phyloP scores from a whole-genome alignment of 2,329 filamentous ascomycete genomes.

The Amphichorda felina region DNA sequence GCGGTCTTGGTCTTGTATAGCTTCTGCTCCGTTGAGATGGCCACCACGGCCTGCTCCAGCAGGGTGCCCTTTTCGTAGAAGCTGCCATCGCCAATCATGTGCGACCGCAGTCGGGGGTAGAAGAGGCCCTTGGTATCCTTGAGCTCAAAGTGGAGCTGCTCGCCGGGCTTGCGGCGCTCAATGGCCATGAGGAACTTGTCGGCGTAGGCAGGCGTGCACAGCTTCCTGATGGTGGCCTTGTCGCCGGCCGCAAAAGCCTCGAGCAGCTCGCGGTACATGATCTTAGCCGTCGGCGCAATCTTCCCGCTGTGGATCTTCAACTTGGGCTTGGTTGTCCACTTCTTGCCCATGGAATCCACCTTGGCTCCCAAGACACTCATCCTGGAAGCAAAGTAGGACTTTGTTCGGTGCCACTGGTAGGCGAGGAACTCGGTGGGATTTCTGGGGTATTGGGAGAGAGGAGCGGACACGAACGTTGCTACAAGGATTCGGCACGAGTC shows the following conservation, averaged over 20 bases:
- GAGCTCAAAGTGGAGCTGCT: slow-evolving; percentile 41
- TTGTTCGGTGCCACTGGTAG: slow-evolving; percentile 25
- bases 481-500: neutral
- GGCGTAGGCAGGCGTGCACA: slow-evolving; percentile 43
- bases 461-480: slow-evolving; percentile 38
- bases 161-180: slow-evolving; percentile 31
- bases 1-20: slow-evolving; percentile 26
- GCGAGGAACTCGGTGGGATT: slow-evolving; percentile 13
- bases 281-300: slow-evolving; percentile 40
- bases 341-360: slow-evolving; percentile 30
- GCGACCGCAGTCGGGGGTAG: slow-evolving; percentile 40
- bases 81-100: slow-evolving; percentile 37
- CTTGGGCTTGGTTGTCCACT: slow-evolving; percentile 24
- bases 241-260: slow-evolving; percentile 49
- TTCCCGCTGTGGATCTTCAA: slow-evolving; percentile 28
- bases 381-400: slow-evolving; percentile 21
- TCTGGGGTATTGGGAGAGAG: slow-evolving; percentile 20
- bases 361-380: slow-evolving; percentile 24
- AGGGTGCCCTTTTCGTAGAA: slow-evolving; percentile 22
- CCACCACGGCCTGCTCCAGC: slow-evolving; percentile 45
- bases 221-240: slow-evolving; percentile 30
- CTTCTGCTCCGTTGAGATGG: slow-evolving; percentile 44
- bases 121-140: slow-evolving; percentile 28
- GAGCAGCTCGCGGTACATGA: slow-evolving; percentile 49
- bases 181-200: slow-evolving; percentile 40